Evolutionary conservation across 495 filamentous ascomycete species (phyloP), one percentile per base, ranked within the genome.

Genomic region (Penicillium parvum): DNA sequence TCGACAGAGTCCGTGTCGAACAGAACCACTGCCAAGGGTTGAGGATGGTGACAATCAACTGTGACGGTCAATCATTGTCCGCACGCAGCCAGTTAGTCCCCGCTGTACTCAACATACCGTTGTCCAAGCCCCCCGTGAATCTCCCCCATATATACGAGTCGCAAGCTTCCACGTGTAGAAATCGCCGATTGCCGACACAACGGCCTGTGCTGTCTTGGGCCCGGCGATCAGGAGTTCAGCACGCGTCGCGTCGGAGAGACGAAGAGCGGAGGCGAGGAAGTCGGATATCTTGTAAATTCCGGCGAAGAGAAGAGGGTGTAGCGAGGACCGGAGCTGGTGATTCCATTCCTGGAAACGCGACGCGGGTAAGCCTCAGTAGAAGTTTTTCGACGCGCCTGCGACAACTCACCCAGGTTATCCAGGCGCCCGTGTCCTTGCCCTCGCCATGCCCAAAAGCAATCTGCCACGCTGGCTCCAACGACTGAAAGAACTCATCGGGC

Each of bases 1-100:
- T 99, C 28, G 90, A 96, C 38, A 99, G 79, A 0, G 92, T 95
- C 42, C 92, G 77, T 2, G 88, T 94, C 0, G 90, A 90, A 61
- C 85, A 94, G 62, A 94, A 96, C 85, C 85, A 99, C 60, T 96
- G 89, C 88, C 94, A 99, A 12, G 92, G 89, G 57, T 81, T 97
- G 49, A 85, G 65, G 21, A 90, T 64, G 2, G 85, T 84, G 63
- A 94, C 75, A 18, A 79, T 60, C 38, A 78, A 63, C 73, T 76
- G 57, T 29, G 30, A 37, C 34, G 6, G 17, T 37, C 29, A 52
- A 30, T 19, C 18, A 28, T 16, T n/a, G 19, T 40, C 21, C 21
- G 7, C 36, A 17, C 30, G 29, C 37, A 34, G 28, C 8, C 14
- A 29, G 17, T n/a, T n/a, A n/a, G n/a, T n/a, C 16, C 11, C n/a